These are phyloP conservation scores for Diutina neorugosa DNA, from an alignment of 1,139 yeast species.

Conservation along the genomic window DNA sequence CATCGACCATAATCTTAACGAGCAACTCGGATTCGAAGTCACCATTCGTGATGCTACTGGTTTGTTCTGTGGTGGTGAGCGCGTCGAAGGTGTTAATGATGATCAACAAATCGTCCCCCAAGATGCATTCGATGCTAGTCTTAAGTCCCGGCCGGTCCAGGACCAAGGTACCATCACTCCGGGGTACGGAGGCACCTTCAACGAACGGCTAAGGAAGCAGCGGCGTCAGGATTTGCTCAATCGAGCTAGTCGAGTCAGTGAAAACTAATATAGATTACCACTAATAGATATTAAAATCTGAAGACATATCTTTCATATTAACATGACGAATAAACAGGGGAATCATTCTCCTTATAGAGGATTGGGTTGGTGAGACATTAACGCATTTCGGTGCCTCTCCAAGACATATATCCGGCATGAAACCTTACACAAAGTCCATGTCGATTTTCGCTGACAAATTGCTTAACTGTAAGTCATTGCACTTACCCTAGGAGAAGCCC, in stretches of 20 bases:
- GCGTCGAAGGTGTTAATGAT: background rate
- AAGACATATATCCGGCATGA: no score
- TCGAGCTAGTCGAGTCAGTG: background rate
- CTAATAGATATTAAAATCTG: background rate
- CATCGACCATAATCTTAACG: constrained; percentile 40
- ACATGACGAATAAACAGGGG: no score
- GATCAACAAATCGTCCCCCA: background rate
- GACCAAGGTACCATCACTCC: background rate
- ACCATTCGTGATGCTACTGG: constrained; percentile 46
- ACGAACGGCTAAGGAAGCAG: background rate
- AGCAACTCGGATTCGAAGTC: constrained; percentile 41
- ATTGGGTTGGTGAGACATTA: no score
- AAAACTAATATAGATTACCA: background rate
- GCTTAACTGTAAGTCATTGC: background rate
- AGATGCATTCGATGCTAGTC: background rate
- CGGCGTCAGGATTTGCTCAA: constrained; percentile 1
- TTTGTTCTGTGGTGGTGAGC: constrained; percentile 30
- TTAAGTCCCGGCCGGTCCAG: constrained; percentile 4
- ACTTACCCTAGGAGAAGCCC: background rate
- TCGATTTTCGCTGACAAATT: no score
- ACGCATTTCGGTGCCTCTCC: no score
- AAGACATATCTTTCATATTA: no score
- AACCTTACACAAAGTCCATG: no score
- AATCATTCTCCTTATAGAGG: no score
- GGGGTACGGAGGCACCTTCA: constrained; percentile 2